These are phyloP conservation scores for Stemphylium beticola DNA, from an alignment of 2,329 filamentous ascomycete genomes.

Conservation along the genomic window DNA sequence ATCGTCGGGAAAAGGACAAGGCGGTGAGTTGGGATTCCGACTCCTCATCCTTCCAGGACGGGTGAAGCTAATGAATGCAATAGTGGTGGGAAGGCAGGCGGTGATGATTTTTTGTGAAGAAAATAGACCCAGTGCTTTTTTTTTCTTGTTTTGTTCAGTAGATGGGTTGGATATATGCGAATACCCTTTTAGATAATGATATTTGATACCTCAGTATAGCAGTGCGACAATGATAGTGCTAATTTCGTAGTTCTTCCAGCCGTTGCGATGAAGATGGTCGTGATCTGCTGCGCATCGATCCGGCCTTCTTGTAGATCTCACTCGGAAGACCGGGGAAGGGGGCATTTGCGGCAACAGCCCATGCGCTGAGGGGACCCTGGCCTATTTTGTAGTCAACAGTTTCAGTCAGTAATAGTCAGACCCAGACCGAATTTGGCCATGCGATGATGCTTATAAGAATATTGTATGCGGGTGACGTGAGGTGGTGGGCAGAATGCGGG, in stretches of 20 bases:
- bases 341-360: neutral
- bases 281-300: too few relatives aligned
- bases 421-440: neutral
- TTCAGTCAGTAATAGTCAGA: neutral
- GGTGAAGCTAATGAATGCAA: too few relatives aligned
- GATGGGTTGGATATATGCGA: conserved; percentile 12
- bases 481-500: neutral
- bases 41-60: too few relatives aligned
- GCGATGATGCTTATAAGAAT: neutral
- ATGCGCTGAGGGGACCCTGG: conserved; percentile 6
- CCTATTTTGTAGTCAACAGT: neutral
- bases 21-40: conserved; percentile 9
- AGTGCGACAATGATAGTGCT: too few relatives aligned
- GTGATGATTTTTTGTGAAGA: neutral
- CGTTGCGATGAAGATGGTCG: too few relatives aligned
- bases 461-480: neutral
- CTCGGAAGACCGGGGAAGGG: neutral
- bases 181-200: conserved; percentile 17
- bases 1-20: conserved; percentile 40
- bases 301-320: too few relatives aligned
- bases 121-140: neutral
- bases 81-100: conserved; percentile 43
- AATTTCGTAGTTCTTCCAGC: too few relatives aligned
- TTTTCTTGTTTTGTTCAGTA: neutral
- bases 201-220: neutral